Evolutionary conservation across 2,329 filamentous ascomycete genomes (phyloP).

Genomic region (Aspergillus udagawae): DNA sequence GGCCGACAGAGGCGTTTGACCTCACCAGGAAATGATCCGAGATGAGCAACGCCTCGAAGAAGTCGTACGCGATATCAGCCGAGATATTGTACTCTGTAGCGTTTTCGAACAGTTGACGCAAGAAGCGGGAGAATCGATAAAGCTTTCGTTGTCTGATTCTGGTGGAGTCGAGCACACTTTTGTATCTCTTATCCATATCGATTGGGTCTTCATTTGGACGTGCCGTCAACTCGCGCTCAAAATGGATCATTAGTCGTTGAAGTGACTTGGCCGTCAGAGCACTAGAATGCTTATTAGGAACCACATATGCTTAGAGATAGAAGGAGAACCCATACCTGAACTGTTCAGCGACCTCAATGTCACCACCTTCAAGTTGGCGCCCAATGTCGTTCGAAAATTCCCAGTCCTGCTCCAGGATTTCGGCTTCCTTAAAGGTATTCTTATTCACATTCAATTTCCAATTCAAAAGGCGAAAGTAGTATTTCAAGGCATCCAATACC

Average conservation of each 20-base stretch:
- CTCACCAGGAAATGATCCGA: slow-evolving; percentile 86
- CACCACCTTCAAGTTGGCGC: slow-evolving; percentile 82
- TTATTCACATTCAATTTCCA: slow-evolving; percentile 98
- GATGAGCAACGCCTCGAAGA: slow-evolving; percentile 75
- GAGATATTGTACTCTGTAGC: slow-evolving; percentile 88
- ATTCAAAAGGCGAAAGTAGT: slow-evolving; percentile 98
- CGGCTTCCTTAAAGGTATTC: slow-evolving; percentile 98
- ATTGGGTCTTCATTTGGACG: slow-evolving; percentile 76
- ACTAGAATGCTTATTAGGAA: slow-evolving; percentile 35
- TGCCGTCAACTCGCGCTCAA: slow-evolving; percentile 83
- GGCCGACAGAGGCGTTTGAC: slow-evolving; percentile 60
- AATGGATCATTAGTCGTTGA: slow-evolving; percentile 80
- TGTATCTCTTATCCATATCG: slow-evolving; percentile 97
- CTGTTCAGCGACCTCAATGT: slow-evolving; percentile 95
- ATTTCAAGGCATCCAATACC: slow-evolving; percentile 87
- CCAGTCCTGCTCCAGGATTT: slow-evolving; percentile 97
- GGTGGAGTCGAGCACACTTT: slow-evolving; percentile 90
- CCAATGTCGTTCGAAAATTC: slow-evolving; percentile 94
- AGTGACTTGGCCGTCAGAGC: slow-evolving; percentile 90
- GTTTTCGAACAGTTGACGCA: slow-evolving; percentile 94
- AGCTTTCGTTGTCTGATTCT: slow-evolving; percentile 94
- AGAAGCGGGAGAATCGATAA: slow-evolving; percentile 86
- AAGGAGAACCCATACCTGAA: slow-evolving; percentile 59
- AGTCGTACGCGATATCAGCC: slow-evolving; percentile 64
- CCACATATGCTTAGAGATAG: not conserved